Conservation (phyloP, 192 early-diverging fungal species). For the Dimargaris verticillata region DNA sequence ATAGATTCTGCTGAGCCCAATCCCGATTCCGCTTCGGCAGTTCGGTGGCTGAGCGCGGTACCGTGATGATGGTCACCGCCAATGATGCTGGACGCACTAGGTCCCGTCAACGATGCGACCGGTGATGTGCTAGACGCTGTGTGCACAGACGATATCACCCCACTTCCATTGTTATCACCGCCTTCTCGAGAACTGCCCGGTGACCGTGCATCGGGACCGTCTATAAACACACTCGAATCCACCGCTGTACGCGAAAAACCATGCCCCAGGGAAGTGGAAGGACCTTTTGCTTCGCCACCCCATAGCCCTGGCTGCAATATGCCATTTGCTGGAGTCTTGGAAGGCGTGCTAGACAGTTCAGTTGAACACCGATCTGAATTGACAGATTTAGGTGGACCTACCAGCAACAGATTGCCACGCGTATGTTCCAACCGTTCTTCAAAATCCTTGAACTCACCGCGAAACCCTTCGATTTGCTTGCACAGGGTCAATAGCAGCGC, state of each 20-base stretch:
- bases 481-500: not conserved
- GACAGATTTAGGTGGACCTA: not conserved
- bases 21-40: slow-evolving; percentile 2
- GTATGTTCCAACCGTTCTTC: not conserved
- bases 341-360: not conserved
- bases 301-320: not conserved
- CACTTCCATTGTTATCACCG: too few species aligned
- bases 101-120: slow-evolving; percentile 12
- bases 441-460: not conserved
- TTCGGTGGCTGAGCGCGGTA: slow-evolving; percentile 2
- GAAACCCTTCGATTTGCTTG: not conserved
- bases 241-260: too few species aligned
- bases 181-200: too few species aligned
- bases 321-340: not conserved
- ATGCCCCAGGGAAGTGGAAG: not conserved
- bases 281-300: not conserved
- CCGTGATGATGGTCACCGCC: slow-evolving; percentile 8
- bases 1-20: not conserved
- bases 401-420: not conserved
- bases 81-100: slow-evolving; percentile 5
- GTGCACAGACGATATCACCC: too few species aligned
- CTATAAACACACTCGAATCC: too few species aligned
- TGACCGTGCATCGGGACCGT: too few species aligned
- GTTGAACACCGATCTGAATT: not conserved
- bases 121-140: not conserved